Percentiles rank a stretch among this genome's conserved stretches.
Conservation (phyloP, 345 rosid genomes). For the Dovyalis caffra region DNA sequence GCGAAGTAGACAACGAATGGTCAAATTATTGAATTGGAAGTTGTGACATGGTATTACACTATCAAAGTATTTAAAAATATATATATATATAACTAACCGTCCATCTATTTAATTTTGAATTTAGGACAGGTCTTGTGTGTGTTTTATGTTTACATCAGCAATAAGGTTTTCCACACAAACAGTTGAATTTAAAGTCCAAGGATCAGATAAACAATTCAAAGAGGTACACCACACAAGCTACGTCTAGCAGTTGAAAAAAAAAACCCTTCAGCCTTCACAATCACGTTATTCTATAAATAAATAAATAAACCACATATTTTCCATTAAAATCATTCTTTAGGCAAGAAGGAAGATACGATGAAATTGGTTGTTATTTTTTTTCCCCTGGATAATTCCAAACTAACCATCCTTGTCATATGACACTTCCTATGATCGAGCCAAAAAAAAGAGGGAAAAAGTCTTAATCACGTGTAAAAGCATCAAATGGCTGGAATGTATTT, state of each 20-base stretch:
- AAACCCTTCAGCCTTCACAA: not conserved
- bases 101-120: not conserved
- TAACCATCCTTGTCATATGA: constrained; percentile 16
- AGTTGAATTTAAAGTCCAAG: constrained; percentile 13
- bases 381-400: constrained; percentile 18
- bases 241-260: constrained; percentile 5
- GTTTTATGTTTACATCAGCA: constrained; percentile 4
- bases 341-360: constrained; percentile 16
- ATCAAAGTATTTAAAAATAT: not conserved
- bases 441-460: not conserved
- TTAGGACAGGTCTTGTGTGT: not conserved
- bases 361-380: constrained; percentile 15
- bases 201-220: constrained; percentile 24
- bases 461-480: constrained; percentile 1
- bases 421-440: constrained; percentile 10
- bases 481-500: not conserved
- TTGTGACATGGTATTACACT: not conserved
- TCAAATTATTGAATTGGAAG: not conserved
- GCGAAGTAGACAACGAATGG: not conserved
- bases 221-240: not conserved
- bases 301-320: constrained; percentile 5
- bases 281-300: constrained; percentile 6
- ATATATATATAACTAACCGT: not conserved
- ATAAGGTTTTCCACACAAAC: not conserved
- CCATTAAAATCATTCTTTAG: constrained; percentile 17